Percentiles rank a stretch among this genome's conserved stretches.
Evolutionary conservation across 2,329 filamentous ascomycete species (phyloP).

Genomic region (Tolypocladium inflatum): DNA sequence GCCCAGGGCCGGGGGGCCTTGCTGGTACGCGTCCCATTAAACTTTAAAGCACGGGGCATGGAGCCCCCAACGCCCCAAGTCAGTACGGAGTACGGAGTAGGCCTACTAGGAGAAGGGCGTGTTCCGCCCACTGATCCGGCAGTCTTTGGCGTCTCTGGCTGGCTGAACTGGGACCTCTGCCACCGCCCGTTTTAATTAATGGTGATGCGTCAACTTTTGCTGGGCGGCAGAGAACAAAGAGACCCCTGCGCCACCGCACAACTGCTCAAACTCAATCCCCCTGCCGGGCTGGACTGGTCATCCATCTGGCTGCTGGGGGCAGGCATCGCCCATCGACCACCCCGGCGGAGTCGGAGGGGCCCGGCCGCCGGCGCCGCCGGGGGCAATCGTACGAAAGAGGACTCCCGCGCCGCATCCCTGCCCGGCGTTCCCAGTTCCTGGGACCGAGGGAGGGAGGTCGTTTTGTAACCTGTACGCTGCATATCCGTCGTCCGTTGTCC

Average conservation of each 20-base stretch:
- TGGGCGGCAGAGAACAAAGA: not conserved
- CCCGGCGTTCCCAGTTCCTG: not conserved
- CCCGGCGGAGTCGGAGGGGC: too few relatives aligned
- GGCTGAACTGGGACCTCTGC: not conserved
- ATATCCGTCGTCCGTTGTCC: not conserved
- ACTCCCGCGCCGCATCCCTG: not conserved
- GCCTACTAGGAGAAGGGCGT: too few relatives aligned
- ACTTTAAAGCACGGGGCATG: not conserved
- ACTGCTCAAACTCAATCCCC: not conserved
- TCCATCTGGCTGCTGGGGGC: not conserved
- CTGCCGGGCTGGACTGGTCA: not conserved
- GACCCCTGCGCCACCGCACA: not conserved
- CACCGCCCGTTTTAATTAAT: not conserved
- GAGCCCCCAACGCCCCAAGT: not conserved
- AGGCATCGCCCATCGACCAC: too few relatives aligned
- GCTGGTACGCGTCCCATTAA: not conserved
- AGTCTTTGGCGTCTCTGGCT: too few relatives aligned
- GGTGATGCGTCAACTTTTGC: not conserved
- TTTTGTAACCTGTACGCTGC: not conserved
- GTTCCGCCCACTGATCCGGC: too few relatives aligned
- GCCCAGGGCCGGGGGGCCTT: too few relatives aligned
- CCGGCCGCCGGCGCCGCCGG: not conserved
- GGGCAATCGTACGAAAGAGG: not conserved
- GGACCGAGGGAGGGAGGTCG: not conserved
- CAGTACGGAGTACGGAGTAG: too few relatives aligned